A percentile compares a stretch with the other conserved stretches of the same genome.
Conservation (phyloP, 2,329 filamentous ascomycete genomes). For the Lasiodiplodia sp. region DNA sequence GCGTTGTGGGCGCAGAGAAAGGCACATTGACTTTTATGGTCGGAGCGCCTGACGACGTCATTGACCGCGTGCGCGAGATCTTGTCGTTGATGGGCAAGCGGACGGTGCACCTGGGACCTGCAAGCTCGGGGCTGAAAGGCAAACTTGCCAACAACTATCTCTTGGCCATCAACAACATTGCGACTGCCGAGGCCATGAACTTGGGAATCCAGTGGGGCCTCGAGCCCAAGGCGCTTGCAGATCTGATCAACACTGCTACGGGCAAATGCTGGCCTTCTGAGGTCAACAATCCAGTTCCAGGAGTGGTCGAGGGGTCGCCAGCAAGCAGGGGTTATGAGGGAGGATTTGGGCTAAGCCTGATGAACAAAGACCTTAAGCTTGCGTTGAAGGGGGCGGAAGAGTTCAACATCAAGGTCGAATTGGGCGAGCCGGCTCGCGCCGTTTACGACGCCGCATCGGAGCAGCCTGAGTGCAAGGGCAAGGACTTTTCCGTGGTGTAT, state of each 20-base stretch:
- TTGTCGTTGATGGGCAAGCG: slow-evolving; percentile 85
- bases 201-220: slow-evolving; percentile 69
- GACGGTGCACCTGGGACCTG: slow-evolving; percentile 83
- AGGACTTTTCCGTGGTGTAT: slow-evolving; percentile 60
- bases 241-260: slow-evolving; percentile 91
- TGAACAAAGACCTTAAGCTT: slow-evolving; percentile 58
- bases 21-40: slow-evolving; percentile 97
- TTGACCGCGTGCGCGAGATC: slow-evolving; percentile 71
- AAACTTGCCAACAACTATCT: slow-evolving; percentile 99
- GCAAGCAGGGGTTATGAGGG: slow-evolving; percentile 73
- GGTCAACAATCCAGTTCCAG: slow-evolving; percentile 91
- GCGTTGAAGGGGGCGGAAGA: slow-evolving; percentile 56
- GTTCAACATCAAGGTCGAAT: slow-evolving; percentile 51
- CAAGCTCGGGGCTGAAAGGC: slow-evolving; percentile 84
- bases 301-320: slow-evolving; percentile 78
- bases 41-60: slow-evolving; percentile 68
- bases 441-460: slow-evolving; percentile 55
- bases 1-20: slow-evolving; percentile 87
- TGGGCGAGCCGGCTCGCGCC: slow-evolving; percentile 55
- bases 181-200: slow-evolving; percentile 71
- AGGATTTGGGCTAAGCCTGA: slow-evolving; percentile 59
- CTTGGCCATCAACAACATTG: slow-evolving; percentile 89
- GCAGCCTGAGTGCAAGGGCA: slow-evolving; percentile 54
- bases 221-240: slow-evolving; percentile 72
- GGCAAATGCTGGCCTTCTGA: slow-evolving; percentile 97